These are phyloP conservation scores for Vigna angularis DNA, from an alignment of 306 rosid species.

Conservation along the genomic window DNA sequence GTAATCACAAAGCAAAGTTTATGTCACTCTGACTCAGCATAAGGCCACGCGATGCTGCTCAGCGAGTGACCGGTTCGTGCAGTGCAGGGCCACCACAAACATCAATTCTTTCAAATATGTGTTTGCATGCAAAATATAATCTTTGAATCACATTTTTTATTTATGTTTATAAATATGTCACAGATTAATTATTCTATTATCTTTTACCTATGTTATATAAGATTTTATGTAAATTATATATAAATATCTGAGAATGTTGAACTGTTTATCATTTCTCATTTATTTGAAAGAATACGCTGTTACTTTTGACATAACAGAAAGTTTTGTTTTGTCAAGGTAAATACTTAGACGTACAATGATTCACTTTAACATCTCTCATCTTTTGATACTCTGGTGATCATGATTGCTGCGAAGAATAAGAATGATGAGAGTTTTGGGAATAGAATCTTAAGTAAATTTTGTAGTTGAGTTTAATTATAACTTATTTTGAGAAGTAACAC, in stretches of 20 bases:
- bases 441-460: neutral
- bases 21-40: neutral
- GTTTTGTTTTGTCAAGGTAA: neutral
- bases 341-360: neutral
- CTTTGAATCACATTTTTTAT: no score
- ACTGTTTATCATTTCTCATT: no score
- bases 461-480: no score
- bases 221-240: no score
- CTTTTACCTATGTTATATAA: no score
- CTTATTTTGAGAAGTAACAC: no score
- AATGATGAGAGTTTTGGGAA: neutral
- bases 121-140: neutral
- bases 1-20: neutral
- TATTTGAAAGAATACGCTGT: neutral
- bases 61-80: conserved; percentile 8
- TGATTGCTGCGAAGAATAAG: neutral
- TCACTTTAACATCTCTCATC: neutral
- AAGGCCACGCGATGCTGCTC: conserved; percentile 22
- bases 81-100: conserved; percentile 14
- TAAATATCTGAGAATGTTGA: no score
- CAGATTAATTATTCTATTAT: no score
- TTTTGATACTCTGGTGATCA: neutral
- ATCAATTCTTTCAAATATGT: neutral
- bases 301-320: neutral
- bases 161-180: no score